Conservation (phyloP, 306 rosid species). For the Clitoria ternatea region DNA sequence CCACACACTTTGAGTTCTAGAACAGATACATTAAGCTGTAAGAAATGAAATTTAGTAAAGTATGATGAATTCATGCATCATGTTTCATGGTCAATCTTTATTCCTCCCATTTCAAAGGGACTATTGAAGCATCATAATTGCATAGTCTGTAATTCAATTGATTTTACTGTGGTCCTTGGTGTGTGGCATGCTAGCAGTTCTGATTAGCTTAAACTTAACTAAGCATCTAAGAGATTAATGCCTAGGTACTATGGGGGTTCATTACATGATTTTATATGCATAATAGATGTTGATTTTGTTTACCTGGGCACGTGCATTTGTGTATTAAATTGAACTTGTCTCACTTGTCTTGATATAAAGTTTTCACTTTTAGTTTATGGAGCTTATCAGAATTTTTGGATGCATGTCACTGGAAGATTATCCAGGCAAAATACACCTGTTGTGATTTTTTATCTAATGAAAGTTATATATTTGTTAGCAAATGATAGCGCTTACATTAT, state of each 20-base stretch:
- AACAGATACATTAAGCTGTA: neutral
- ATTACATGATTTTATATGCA: neutral
- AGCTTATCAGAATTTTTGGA: neutral
- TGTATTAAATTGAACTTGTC: neutral
- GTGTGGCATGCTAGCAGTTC: conserved; percentile 5
- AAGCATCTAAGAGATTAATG: neutral
- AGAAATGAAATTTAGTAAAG: neutral
- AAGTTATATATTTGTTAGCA: neutral
- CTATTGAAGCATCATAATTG: neutral
- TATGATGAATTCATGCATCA: neutral
- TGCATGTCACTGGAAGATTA: neutral
- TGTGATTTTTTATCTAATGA: neutral
- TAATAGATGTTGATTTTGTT: neutral
- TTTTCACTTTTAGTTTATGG: neutral
- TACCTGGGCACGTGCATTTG: neutral
- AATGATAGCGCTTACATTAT: conserved; percentile 8
- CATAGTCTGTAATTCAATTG: neutral
- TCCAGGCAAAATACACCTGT: neutral
- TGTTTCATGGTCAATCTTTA: neutral
- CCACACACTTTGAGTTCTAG: neutral
- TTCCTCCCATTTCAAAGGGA: neutral
- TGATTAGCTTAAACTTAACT: neutral
- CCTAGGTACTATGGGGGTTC: neutral
- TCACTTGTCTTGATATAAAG: neutral
- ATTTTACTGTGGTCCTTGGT: neutral